Base-by-base conservation (phyloP, 495 filamentous ascomycete species). In the Penicillium malachiteum region DNA sequence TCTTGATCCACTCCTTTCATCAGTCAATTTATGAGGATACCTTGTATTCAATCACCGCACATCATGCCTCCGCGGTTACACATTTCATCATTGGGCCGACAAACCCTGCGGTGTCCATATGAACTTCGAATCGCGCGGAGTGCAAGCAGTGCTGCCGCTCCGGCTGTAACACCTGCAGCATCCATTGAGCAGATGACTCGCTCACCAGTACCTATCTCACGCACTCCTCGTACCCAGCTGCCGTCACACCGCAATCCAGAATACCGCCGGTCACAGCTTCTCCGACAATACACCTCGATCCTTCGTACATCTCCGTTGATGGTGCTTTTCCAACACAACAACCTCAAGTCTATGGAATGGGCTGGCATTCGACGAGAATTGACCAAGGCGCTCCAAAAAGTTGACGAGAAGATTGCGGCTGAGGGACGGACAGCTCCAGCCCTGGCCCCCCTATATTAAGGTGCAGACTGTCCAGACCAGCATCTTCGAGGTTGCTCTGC, bases 321-420 rank as follows among this genome's bases (percentile, higher is more conserved):
- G 65, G 82, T 98, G 55, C 77, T 97, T 63, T 93, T 98, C 80
- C 93, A 97, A 73, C 94, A 97, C 81, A 96, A 92, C 81, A 97
- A 97, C 71, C 77, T 98, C 48, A 88, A 87, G 49, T 84, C 92
- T 5, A 76, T 79, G 39, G 94, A 98, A 81, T 96, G 92, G 93
- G 79, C 84, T 31, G 85, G 86, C 11, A 83, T 98, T 53, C 82
- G 94, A 50, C 86, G 94, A 51, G 95, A 97, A 73, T 75, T 98
- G 16, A 68, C 71, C 18, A 72, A 72, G 6, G 91, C 91, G 1
- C 69, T 97, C 13, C 65, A 70, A 21, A 89, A 86, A 48, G 82
- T 90, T 3, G 87, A 90, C 62, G 75, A 80, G 42, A 70, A 80
- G 57, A 77, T 75, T 52, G 74, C 73, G 35, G 62, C 77, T 17